Base-by-base conservation (phyloP, 1,139 yeast genomes). In the Taiozyma sp. region DNA sequence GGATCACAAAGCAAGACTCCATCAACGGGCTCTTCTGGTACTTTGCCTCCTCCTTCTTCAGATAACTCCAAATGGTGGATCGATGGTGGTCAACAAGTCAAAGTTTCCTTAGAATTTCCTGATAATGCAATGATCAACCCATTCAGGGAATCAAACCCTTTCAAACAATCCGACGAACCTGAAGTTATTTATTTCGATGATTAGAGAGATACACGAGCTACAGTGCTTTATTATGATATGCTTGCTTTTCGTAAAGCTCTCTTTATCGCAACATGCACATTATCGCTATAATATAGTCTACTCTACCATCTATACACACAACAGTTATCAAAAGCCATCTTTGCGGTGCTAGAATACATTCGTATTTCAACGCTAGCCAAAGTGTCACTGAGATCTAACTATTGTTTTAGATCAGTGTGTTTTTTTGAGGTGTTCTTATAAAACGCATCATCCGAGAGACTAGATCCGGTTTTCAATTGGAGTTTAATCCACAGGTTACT, bases 61-160 rank as follows among this genome's bases (percentile, higher is more conserved):
- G 96, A 88, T 50, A 66, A 72, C 14, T 71, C 77, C 35, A 88
- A 89, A 66, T 93, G 99, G 99, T 93, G 99, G 99, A 74, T 89
- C 41, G 83, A 83, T 16, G 84, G 83, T 10, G 93, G 95, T 0
- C 79, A 79, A 56, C 76, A 86, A 7, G 93, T 91, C 2, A 88
- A 83, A 62, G 85, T 91, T 10, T 51, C 56, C 10, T 53, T 69
- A 9, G 65, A 68, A 39, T 65, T 70, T 10, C 68, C 68, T 37
- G 56, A 73, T 3, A 63, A 61, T n/a, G 69, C 71, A 21, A 71
- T 75, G 26, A 71, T 90, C 44, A 93, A 93, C 62, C 96, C 96
- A 0, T 66, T 71, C 26, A 68, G 77, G 48, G 83, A 86, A 1
- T 68, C 72, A 3, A 90, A 90, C 64, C 98, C 98, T 10, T 90